phyloP scores from a whole-genome alignment of 2,329 filamentous ascomycete genomes.

The Trichoderma arundinaceum region DNA sequence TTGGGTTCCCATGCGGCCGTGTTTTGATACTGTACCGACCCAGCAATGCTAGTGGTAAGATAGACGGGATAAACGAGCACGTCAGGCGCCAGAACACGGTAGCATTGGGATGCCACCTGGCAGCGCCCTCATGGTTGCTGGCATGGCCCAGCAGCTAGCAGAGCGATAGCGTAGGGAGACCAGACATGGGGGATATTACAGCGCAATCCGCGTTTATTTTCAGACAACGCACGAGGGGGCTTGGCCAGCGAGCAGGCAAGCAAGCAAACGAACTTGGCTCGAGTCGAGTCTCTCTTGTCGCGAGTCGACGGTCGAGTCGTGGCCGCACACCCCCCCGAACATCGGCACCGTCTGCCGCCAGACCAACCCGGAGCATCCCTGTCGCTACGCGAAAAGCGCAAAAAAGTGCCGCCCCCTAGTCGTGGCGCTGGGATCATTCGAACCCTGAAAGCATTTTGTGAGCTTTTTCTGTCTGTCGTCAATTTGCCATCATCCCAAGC shows the following conservation, averaged over 20 bases:
- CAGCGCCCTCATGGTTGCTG: neutral
- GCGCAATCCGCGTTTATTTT: slow-evolving; percentile 30
- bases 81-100: slow-evolving; percentile 14
- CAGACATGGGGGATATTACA: slow-evolving; percentile 19
- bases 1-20: slow-evolving; percentile 25
- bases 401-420: slow-evolving; percentile 28
- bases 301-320: neutral
- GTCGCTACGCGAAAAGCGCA: slow-evolving; percentile 27
- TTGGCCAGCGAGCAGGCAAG: slow-evolving; percentile 11
- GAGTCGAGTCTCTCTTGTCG: slow-evolving; percentile 11
- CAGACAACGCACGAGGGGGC: slow-evolving; percentile 14
- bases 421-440: slow-evolving; percentile 27
- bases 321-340: slow-evolving; percentile 27
- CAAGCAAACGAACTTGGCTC: neutral
- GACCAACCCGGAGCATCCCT: slow-evolving; percentile 24
- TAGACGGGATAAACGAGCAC: slow-evolving; percentile 21
- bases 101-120: slow-evolving; percentile 10
- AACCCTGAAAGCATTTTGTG: slow-evolving; percentile 20
- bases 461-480: slow-evolving; percentile 6
- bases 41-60: slow-evolving; percentile 15
- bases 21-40: too few relatives aligned
- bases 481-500: slow-evolving; percentile 18
- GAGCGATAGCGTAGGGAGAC: neutral
- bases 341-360: slow-evolving; percentile 33
- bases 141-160: neutral